Conservation (phyloP, 768 basidiomycete genomes). For the Gloeophyllum trabeum region DNA sequence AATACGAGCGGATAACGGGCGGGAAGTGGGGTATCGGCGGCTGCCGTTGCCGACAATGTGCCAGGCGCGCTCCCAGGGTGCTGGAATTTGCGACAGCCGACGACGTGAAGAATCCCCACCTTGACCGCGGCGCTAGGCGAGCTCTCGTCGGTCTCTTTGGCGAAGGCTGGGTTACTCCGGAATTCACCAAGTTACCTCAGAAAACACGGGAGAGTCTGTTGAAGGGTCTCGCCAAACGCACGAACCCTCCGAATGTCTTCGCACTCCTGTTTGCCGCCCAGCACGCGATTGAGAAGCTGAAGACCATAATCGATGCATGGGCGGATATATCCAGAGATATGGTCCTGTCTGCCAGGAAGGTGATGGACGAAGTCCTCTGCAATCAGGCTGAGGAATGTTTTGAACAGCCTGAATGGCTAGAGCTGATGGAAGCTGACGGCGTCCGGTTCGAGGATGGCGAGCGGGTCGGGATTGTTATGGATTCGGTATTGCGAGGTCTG, state of each 20-base stretch:
- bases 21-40: slow-evolving; percentile 79
- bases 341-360: slow-evolving; percentile 49
- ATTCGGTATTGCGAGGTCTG: slow-evolving; percentile 48
- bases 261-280: slow-evolving; percentile 58
- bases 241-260: slow-evolving; percentile 58
- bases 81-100: slow-evolving; percentile 70
- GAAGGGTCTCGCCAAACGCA: slow-evolving; percentile 61
- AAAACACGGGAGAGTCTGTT: slow-evolving; percentile 58
- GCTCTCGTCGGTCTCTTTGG: slow-evolving; percentile 80
- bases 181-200: slow-evolving; percentile 62
- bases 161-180: slow-evolving; percentile 78
- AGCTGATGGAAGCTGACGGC: slow-evolving; percentile 64
- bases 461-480: slow-evolving; percentile 67
- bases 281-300: slow-evolving; percentile 43
- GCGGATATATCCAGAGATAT: slow-evolving; percentile 56
- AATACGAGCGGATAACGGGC: slow-evolving; percentile 63
- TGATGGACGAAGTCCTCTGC: slow-evolving; percentile 51
- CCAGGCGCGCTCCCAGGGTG: slow-evolving; percentile 68
- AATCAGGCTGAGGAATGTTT: slow-evolving; percentile 55
- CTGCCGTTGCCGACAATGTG: slow-evolving; percentile 77
- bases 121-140: slow-evolving; percentile 62
- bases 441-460: slow-evolving; percentile 71
- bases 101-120: slow-evolving; percentile 64
- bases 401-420: slow-evolving; percentile 56
- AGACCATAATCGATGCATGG: slow-evolving; percentile 57